Evolutionary conservation across 441 rosid species (phyloP).

Genomic region (Brassica hybrid): DNA sequence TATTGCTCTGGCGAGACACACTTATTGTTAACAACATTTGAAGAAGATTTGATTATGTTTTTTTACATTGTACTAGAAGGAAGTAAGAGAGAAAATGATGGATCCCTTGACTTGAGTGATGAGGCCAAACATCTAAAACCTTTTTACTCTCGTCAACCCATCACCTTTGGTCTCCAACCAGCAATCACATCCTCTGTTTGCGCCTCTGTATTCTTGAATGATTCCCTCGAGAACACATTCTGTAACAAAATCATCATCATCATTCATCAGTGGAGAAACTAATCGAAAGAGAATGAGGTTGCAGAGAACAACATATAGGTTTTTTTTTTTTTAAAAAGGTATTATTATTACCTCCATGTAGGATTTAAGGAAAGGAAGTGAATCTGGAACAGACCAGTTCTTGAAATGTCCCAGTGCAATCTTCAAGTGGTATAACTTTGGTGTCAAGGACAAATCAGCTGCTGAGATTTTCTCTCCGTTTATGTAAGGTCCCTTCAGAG

Average conservation of each 20-base stretch:
- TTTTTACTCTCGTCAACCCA: conserved; percentile 56
- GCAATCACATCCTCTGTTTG: conserved; percentile 66
- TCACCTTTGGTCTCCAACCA: conserved; percentile 85
- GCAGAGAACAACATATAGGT: background rate
- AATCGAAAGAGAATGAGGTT: background rate
- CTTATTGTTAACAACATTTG: background rate
- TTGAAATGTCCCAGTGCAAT: conserved; percentile 75
- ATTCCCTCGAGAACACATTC: conserved; percentile 65
- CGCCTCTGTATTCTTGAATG: conserved; percentile 60
- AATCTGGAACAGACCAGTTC: conserved; percentile 73
- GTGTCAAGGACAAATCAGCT: conserved; percentile 68
- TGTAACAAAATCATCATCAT: conserved; percentile 36
- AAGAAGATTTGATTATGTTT: conserved; percentile 14
- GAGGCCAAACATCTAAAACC: background rate
- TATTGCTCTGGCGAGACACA: background rate
- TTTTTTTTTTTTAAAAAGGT: background rate
- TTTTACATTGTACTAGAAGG: conserved; percentile 15
- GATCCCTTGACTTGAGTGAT: conserved; percentile 1
- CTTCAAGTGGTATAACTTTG: conserved; percentile 68
- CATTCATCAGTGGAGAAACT: no score
- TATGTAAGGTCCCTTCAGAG: conserved; percentile 68
- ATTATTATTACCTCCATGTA: conserved; percentile 64
- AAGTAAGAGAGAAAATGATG: conserved; percentile 22
- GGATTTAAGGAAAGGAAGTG: conserved; percentile 56
- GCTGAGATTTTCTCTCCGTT: conserved; percentile 70